Conservation (phyloP, 148 eudicot species). For the Chenopodium formosanum region DNA sequence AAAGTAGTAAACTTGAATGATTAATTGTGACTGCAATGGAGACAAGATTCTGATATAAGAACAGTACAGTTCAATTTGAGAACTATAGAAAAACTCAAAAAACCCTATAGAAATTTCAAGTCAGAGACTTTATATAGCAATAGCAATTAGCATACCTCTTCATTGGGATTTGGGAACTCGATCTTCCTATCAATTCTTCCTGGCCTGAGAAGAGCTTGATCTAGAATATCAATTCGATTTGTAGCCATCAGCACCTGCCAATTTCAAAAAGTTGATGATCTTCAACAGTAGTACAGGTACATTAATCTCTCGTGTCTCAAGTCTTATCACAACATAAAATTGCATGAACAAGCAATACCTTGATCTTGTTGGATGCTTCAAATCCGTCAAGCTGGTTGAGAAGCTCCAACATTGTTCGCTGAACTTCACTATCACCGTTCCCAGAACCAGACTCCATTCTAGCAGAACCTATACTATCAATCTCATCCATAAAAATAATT, state of each 20-base stretch:
- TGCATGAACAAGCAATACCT: constrained; percentile 28
- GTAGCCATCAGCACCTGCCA: constrained; percentile 65
- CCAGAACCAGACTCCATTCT: constrained; percentile 81
- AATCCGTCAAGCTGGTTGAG: constrained; percentile 74
- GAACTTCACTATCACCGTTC: constrained; percentile 77
- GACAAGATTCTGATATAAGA: too few relatives aligned
- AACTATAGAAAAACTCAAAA: too few relatives aligned
- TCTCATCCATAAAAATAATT: constrained; percentile 72
- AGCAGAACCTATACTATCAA: constrained; percentile 69
- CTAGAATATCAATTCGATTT: constrained; percentile 65
- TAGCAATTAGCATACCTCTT: constrained; percentile 38
- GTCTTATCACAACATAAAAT: background rate
- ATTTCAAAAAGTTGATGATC: background rate
- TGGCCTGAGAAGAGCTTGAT: constrained; percentile 72
- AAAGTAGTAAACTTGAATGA: background rate
- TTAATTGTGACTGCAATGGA: too few relatives aligned
- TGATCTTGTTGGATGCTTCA: constrained; percentile 70
- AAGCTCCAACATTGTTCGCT: constrained; percentile 74
- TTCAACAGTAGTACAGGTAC: background rate
- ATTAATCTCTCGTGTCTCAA: too few relatives aligned
- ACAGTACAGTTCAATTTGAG: too few relatives aligned
- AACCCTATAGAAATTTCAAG: background rate
- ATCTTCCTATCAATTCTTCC: constrained; percentile 79
- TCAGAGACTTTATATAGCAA: too few relatives aligned
- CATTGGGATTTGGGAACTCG: constrained; percentile 75